These are phyloP conservation scores for Ophiostoma ulmi DNA, from an alignment of 2,329 filamentous ascomycete species.

Conservation along the genomic window DNA sequence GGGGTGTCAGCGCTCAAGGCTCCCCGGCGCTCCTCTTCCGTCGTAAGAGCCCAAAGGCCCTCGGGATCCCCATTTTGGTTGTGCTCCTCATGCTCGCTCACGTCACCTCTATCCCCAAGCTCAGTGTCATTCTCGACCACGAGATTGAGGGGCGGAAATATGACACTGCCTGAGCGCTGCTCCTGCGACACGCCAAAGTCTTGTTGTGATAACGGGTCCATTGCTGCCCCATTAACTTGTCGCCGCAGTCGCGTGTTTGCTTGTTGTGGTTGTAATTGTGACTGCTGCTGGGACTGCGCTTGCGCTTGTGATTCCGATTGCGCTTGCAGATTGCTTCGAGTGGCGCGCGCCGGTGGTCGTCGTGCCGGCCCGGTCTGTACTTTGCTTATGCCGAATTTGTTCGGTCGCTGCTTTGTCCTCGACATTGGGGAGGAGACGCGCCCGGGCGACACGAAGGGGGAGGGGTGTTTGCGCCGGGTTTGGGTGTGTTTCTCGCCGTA, in stretches of 20 bases:
- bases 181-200: not conserved
- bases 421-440: constrained; percentile 1
- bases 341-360: not conserved
- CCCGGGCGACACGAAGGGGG: not conserved
- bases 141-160: not conserved
- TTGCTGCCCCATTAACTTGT: not conserved
- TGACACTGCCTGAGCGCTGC: not conserved
- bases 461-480: not conserved
- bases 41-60: not conserved
- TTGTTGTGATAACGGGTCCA: not conserved
- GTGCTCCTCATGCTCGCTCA: not conserved
- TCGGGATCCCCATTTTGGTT: not conserved
- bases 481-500: not conserved
- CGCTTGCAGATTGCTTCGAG: not conserved
- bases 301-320: not conserved
- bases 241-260: not conserved
- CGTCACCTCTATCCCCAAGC: not conserved
- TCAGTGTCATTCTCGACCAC: not conserved
- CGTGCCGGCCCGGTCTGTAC: not conserved
- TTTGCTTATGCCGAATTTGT: not conserved
- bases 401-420: constrained; percentile 11
- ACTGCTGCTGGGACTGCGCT: not conserved
- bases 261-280: not conserved
- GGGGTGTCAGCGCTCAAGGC: not conserved
- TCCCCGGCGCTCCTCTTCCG: not conserved